phyloP scores from a whole-genome alignment of 805 yeast species.

The Pichia sporocuriosa region DNA sequence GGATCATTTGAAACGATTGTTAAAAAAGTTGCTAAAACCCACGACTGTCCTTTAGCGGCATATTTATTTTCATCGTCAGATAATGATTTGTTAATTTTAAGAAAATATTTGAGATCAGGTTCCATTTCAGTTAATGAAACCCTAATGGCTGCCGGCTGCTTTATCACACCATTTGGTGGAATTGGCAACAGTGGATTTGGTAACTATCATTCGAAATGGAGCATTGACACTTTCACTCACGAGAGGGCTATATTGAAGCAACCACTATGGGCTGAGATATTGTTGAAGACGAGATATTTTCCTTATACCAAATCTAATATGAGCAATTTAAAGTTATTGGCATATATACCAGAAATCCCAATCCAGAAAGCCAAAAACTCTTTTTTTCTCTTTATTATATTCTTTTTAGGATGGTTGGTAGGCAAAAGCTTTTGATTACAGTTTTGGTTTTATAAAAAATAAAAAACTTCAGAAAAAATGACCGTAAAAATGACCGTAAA shows the following conservation, averaged over 20 bases:
- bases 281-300: slow-evolving; percentile 55
- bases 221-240: slow-evolving; percentile 71
- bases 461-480: no score
- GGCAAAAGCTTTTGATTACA: slow-evolving; percentile 7
- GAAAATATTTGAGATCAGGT: slow-evolving; percentile 51
- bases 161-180: slow-evolving; percentile 81
- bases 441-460: no score
- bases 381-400: background rate
- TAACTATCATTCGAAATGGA: slow-evolving; percentile 67
- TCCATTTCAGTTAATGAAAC: slow-evolving; percentile 63
- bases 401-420: slow-evolving; percentile 10
- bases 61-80: slow-evolving; percentile 31
- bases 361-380: background rate
- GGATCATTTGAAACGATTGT: slow-evolving; percentile 35
- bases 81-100: slow-evolving; percentile 1
- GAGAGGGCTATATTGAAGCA: slow-evolving; percentile 61
- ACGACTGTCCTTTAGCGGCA: slow-evolving; percentile 76
- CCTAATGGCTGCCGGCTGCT: slow-evolving; percentile 60
- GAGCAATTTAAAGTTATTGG: slow-evolving; percentile 7
- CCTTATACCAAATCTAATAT: slow-evolving; percentile 41
- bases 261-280: slow-evolving; percentile 57
- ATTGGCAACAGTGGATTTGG: slow-evolving; percentile 82
- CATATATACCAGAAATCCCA: slow-evolving; percentile 15
- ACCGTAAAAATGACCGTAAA: no score
- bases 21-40: slow-evolving; percentile 35